Evolutionary conservation across 2,329 filamentous ascomycete species (phyloP), one percentile per base, ranked within the genome.

Genomic region (Fusarium penzigii): DNA sequence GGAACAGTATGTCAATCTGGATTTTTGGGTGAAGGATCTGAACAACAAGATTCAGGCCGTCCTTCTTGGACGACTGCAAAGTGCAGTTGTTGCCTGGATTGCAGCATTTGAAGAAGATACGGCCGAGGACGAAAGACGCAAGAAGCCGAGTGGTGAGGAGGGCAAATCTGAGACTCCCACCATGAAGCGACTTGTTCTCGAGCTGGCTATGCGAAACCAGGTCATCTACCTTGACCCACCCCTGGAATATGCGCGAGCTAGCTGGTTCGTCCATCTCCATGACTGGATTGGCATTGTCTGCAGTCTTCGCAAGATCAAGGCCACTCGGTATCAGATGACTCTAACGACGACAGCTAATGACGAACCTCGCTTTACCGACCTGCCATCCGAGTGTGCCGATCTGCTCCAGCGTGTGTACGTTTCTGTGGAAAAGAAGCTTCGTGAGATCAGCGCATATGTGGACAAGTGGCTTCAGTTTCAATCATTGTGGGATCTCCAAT

Each of bases 381-480:
- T 99, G 32, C 91, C 93, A 1, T 85, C 87, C 51, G 84, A 89
- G 66, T 97, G 93, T 71, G 90, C 92, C 17, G 83, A 87, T 43
- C 84, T 89, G 51, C 81, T 99, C 17, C 83, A 86, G 42, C 82
- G 87, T 54, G 92, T 96, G 1, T 97, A 97, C 68, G 81, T 81
- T 34, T 86, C 88, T 1, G 83, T 99, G 10, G 92, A 97, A 71
- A 84, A 84, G 59, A 96, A 94, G 72, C 76, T 99, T 5, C 79
- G 81, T 14, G 86, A 89, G 41, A 90, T 97, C 32, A 84, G 89
- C 38, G 79, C 80, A 5, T 99, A 99, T 63, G 91, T 99, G 10
- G 92, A 97, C 69, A 95, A 97, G 72, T 99, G 94, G 94, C 80
- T 99, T 42, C 94, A 97, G 65, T 99, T 97, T 74, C 94, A 99